These are phyloP conservation scores for Nicotiana benthamiana DNA, from an alignment of 257 asterid genomes.

Conservation along the genomic window DNA sequence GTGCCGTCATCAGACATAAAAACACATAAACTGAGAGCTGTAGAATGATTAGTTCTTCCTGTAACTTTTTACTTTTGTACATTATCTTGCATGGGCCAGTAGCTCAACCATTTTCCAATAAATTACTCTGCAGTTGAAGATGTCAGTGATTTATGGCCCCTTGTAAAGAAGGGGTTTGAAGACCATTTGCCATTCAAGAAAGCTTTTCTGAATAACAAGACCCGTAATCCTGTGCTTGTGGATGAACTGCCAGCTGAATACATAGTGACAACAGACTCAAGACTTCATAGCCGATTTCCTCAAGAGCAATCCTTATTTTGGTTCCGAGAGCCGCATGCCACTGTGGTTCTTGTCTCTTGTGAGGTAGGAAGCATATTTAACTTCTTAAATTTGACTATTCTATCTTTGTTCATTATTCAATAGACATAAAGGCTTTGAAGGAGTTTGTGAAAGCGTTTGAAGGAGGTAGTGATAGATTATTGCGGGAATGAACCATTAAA, in stretches of 20 bases:
- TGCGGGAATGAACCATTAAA: background rate
- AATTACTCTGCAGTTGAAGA: slow-evolving; percentile 79
- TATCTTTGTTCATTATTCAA: background rate
- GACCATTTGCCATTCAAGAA: slow-evolving; percentile 72
- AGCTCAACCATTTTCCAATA: background rate
- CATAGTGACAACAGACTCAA: slow-evolving; percentile 93
- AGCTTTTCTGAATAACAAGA: slow-evolving; percentile 78
- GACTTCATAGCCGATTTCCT: slow-evolving; percentile 89
- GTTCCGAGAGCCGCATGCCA: slow-evolving; percentile 96
- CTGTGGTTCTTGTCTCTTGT: slow-evolving; percentile 80
- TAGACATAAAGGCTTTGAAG: background rate
- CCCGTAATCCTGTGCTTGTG: slow-evolving; percentile 78
- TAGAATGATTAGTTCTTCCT: background rate
- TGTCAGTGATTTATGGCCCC: slow-evolving; percentile 94
- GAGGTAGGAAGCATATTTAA: slow-evolving; percentile 44
- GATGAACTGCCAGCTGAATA: slow-evolving; percentile 82
- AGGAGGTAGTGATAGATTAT: background rate
- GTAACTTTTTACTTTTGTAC: background rate
- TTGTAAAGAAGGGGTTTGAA: slow-evolving; percentile 63
- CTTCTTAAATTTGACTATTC: slow-evolving; percentile 1
- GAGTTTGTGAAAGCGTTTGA: background rate
- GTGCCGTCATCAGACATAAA: background rate
- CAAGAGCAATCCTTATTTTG: slow-evolving; percentile 91
- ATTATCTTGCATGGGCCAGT: background rate
- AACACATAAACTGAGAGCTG: background rate